Conservation (phyloP, 2,329 filamentous ascomycete genomes). For the Epichloe uncinata region DNA sequence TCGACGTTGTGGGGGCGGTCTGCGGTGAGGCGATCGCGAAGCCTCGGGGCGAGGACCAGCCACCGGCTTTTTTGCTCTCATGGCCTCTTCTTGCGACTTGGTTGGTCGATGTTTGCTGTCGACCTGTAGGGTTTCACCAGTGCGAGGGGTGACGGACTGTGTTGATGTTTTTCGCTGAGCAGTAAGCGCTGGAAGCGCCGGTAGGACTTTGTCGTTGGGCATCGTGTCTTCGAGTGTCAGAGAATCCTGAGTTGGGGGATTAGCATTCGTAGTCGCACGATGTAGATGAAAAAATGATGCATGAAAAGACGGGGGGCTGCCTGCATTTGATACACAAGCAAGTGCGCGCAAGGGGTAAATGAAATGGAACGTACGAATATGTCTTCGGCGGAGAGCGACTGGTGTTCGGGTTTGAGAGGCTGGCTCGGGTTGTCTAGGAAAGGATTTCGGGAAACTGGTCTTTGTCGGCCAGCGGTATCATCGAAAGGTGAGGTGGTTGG, state of each 20-base stretch:
- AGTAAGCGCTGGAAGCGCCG: conserved; percentile 22
- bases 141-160: conserved; percentile 10
- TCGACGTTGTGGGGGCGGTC: conserved; percentile 28
- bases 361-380: conserved; percentile 65
- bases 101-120: conserved; percentile 41
- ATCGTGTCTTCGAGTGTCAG: conserved; percentile 51
- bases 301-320: neutral
- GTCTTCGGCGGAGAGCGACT: conserved; percentile 47
- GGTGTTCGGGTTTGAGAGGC: conserved; percentile 27
- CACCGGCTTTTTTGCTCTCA: conserved; percentile 31
- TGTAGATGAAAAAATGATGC: too few species aligned
- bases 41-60: conserved; percentile 17
- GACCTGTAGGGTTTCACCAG: conserved; percentile 31
- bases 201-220: conserved; percentile 11
- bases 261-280: neutral
- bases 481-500: conserved; percentile 45
- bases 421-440: conserved; percentile 49
- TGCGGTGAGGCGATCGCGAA: conserved; percentile 26
- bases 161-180: conserved; percentile 24
- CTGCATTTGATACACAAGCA: neutral
- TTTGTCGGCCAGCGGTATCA: conserved; percentile 33
- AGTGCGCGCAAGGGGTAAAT: neutral
- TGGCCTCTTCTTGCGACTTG: conserved; percentile 53
- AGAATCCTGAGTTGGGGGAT: conserved; percentile 40
- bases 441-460: conserved; percentile 60